Percentiles rank a stretch among this genome's conserved stretches.
phyloP scores from a whole-genome alignment of 2,329 filamentous ascomycete species.

The Leptographium lundbergii region DNA sequence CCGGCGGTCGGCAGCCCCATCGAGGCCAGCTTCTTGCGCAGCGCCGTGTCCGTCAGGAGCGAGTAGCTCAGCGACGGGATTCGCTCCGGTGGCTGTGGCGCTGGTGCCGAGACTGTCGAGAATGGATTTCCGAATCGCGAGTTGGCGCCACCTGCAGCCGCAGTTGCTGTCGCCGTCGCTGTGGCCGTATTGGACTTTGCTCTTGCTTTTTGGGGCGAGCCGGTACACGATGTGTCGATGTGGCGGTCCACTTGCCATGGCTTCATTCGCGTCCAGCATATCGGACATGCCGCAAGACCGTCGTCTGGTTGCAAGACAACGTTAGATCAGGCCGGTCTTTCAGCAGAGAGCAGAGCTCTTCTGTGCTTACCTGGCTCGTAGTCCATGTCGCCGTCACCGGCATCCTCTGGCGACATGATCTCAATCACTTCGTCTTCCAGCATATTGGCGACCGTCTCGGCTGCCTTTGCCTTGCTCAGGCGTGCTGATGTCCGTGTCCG shows the following conservation, averaged over 20 bases:
- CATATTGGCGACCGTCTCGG: slow-evolving; percentile 24
- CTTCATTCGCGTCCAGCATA: slow-evolving; percentile 72
- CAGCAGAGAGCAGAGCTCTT: background rate
- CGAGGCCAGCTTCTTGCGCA: slow-evolving; percentile 72
- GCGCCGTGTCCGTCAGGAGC: slow-evolving; percentile 63
- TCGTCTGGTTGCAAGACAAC: slow-evolving; percentile 37
- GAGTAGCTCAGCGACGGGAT: slow-evolving; percentile 77
- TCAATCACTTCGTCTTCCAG: slow-evolving; percentile 18
- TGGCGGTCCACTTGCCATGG: slow-evolving; percentile 66
- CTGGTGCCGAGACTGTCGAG: background rate
- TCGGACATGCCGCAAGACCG: slow-evolving; percentile 71
- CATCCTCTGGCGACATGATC: background rate
- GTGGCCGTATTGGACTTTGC: background rate
- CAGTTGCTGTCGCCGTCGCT: background rate
- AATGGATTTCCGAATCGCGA: background rate
- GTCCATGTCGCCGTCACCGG: slow-evolving; percentile 19
- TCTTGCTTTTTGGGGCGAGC: slow-evolving; percentile 19
- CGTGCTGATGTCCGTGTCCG: slow-evolving; percentile 39
- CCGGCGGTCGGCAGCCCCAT: slow-evolving; percentile 66
- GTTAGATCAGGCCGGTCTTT: background rate
- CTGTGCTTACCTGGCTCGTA: slow-evolving; percentile 17
- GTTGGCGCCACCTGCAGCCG: background rate
- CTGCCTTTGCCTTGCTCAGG: slow-evolving; percentile 28
- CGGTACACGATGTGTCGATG: slow-evolving; percentile 50
- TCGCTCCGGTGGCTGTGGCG: slow-evolving; percentile 36